phyloP scores from a whole-genome alignment of 495 filamentous ascomycete species.

The Immersiella caudata region DNA sequence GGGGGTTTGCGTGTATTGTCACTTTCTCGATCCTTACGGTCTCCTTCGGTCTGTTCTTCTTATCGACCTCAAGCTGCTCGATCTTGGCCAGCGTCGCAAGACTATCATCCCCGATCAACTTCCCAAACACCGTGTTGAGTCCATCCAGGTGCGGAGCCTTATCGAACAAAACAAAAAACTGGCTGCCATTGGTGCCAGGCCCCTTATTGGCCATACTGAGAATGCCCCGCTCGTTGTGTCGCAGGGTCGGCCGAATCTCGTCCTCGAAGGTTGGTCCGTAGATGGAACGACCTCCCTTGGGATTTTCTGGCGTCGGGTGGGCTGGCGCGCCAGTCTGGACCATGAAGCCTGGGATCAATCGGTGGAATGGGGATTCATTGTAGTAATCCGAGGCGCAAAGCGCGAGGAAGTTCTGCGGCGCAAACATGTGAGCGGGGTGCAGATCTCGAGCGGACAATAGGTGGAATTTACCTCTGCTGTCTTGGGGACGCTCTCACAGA shows the following conservation, averaged over 20 bases:
- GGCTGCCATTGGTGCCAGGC: slow-evolving; percentile 83
- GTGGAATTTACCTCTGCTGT: slow-evolving; percentile 67
- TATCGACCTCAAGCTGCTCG: slow-evolving; percentile 80
- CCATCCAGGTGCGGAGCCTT: slow-evolving; percentile 91
- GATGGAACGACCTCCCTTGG: slow-evolving; percentile 84
- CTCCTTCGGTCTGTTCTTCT: slow-evolving; percentile 82
- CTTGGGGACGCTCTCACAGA: slow-evolving; percentile 91
- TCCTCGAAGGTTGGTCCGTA: slow-evolving; percentile 85
- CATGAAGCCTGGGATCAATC: slow-evolving; percentile 88
- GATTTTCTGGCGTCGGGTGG: slow-evolving; percentile 57
- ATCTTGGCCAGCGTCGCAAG: slow-evolving; percentile 71
- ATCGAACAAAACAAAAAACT: slow-evolving; percentile 91
- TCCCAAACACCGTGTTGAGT: slow-evolving; percentile 90
- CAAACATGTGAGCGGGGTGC: slow-evolving; percentile 53
- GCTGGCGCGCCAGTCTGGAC: slow-evolving; percentile 84
- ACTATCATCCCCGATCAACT: slow-evolving; percentile 68
- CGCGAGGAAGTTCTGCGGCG: slow-evolving; percentile 90
- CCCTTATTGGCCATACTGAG: slow-evolving; percentile 95
- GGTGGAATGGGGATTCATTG: slow-evolving; percentile 87
- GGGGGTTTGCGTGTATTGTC: slow-evolving; percentile 91
- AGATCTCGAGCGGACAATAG: not conserved
- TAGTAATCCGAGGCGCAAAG: slow-evolving; percentile 90
- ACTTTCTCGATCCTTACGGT: slow-evolving; percentile 70
- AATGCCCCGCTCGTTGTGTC: slow-evolving; percentile 84
- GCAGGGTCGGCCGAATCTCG: slow-evolving; percentile 83